Evolutionary conservation across 1,139 yeast species (phyloP).

Genomic region (Casaregolazyma suthepensis): DNA sequence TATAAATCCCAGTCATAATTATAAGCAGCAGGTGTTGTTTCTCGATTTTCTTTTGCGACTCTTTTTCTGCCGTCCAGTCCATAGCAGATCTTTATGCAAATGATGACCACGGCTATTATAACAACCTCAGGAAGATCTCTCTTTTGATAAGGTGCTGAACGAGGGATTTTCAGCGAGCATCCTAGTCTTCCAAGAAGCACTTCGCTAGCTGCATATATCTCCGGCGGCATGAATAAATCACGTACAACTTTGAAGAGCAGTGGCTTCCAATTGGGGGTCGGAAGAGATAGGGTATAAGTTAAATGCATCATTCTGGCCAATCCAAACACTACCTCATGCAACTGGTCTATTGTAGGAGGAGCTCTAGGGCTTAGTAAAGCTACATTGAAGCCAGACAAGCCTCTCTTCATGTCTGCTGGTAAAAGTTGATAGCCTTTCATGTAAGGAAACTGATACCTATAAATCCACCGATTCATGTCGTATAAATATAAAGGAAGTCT

Average conservation of each 20-base stretch:
- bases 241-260: conserved; percentile 26
- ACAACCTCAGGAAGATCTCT: conserved; percentile 16
- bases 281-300: conserved; percentile 18
- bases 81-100: conserved; percentile 30
- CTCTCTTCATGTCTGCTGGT: conserved; percentile 18
- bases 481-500: conserved; percentile 26
- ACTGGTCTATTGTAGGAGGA: conserved; percentile 15
- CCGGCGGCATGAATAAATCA: conserved; percentile 33
- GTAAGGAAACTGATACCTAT: conserved; percentile 26
- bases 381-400: conserved; percentile 14
- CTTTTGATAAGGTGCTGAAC: not conserved
- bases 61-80: conserved; percentile 28
- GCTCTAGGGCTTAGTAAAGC: conserved; percentile 14
- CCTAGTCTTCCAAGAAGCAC: conserved; percentile 9
- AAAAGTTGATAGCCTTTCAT: conserved; percentile 19
- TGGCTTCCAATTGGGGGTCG: conserved; percentile 22
- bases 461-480: conserved; percentile 31
- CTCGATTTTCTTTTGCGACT: conserved; percentile 10
- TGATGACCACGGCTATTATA: conserved; percentile 20
- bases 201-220: conserved; percentile 25
- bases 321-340: conserved; percentile 12
- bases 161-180: not conserved
- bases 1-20: conserved; percentile 32
- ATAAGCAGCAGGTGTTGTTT: conserved; percentile 19
- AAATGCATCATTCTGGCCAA: conserved; percentile 14